Conservation (phyloP, 495 filamentous ascomycete species). For the Amniculicola lignicola region DNA sequence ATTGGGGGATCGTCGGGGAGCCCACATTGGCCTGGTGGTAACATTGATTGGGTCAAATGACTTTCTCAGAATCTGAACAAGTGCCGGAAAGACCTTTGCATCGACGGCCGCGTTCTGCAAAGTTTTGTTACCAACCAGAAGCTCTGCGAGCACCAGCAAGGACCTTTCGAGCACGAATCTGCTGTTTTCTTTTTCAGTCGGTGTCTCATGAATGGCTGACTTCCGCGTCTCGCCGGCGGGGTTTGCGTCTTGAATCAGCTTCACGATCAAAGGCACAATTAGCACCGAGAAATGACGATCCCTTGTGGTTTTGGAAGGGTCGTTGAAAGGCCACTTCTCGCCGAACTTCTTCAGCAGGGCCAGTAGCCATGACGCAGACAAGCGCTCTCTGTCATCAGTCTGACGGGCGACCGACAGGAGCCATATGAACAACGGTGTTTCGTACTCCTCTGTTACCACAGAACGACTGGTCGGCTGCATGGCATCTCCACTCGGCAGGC, state of each 20-base stretch:
- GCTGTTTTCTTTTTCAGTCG: constrained; percentile 40
- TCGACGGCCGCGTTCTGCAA: constrained; percentile 82
- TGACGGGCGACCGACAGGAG: constrained; percentile 68
- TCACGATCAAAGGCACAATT: constrained; percentile 42
- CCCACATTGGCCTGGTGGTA: constrained; percentile 43
- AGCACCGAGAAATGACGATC: constrained; percentile 39
- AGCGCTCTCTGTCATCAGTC: constrained; percentile 58
- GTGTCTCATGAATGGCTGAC: neutral
- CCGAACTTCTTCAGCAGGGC: constrained; percentile 29
- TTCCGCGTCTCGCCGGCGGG: constrained; percentile 2
- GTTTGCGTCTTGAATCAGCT: constrained; percentile 37
- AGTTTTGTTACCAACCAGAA: constrained; percentile 70
- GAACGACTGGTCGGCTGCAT: constrained; percentile 17
- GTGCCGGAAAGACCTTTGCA: constrained; percentile 65
- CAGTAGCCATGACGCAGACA: constrained; percentile 78
- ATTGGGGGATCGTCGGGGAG: constrained; percentile 21
- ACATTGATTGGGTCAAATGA: constrained; percentile 52
- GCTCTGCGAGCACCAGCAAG: constrained; percentile 68
- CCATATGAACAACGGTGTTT: constrained; percentile 79
- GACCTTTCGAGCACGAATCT: constrained; percentile 55
- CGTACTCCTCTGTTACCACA: constrained; percentile 57
- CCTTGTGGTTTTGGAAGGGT: constrained; percentile 30
- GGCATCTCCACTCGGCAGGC: constrained; percentile 11
- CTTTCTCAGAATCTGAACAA: constrained; percentile 75
- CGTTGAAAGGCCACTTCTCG: constrained; percentile 28